Base-by-base conservation (phyloP, 305 asterid species). In the Solanum hybrid region DNA sequence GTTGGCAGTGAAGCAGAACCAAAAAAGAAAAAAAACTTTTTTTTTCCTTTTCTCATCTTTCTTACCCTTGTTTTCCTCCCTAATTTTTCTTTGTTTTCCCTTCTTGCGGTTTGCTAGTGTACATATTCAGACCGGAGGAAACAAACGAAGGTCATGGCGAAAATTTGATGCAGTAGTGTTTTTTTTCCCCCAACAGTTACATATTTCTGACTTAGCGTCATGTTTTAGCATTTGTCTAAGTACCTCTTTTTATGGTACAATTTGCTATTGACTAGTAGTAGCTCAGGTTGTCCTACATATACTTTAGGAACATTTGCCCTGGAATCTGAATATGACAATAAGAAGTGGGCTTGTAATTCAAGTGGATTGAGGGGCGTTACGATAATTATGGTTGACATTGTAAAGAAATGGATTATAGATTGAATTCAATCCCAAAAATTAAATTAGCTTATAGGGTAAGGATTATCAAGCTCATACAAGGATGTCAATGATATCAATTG, bases 41-140 rank as follows among this genome's bases (percentile, higher is more conserved):
- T 37, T 26, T 15, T 2, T 1, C 24, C 13, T 12, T n/a, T 6
- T n/a, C 36, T 64, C 1, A 3, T 66, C 11, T 3, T 9, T 36
- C 37, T 38, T 73, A 10, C 22, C 36, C 56, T 56, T 32, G 24
- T 77, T 75, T 88, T 69, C 26, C 75, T 51, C 37, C 78, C 35
- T n/a, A 31, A 5, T 84, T 84, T 84, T 27, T 42, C 42, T 31
- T 75, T 27, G 13, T 32, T 27, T 45, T 78, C 35, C 71, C 34
- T 22, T 27, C 37, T 10, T 12, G 73, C 45, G 71, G 82, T 34
- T 76, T 71, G 85, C 9, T 40, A n/a, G 31, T 87, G 89, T 87
- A 87, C 89, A 87, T 87, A 87, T 17, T 87, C 42, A 87, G 24
- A 32, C 73, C 12, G 82, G 82, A 87, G 81, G 89, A 77, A 35